Conservation (phyloP, 306 rosid genomes). For the Luffa acutangula region DNA sequence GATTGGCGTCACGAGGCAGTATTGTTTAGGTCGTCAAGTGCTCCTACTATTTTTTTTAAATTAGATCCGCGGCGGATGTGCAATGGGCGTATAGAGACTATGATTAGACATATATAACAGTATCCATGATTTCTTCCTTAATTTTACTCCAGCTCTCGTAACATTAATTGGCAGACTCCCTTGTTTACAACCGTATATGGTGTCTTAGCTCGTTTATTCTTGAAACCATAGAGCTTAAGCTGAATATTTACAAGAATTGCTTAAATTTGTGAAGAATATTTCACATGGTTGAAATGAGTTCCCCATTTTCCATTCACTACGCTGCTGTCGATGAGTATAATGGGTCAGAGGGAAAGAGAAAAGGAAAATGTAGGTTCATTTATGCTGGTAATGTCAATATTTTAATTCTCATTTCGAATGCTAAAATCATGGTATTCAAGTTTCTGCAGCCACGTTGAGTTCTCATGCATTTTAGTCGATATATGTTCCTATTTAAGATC, state of each 20-base stretch:
- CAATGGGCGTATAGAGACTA: background rate
- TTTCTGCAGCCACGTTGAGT: background rate
- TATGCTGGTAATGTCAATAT: background rate
- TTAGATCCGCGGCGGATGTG: background rate
- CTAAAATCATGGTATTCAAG: background rate
- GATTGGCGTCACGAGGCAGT: background rate
- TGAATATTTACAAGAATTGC: background rate
- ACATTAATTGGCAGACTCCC: background rate
- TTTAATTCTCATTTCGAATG: background rate
- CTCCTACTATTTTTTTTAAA: background rate
- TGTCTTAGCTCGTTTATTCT: background rate
- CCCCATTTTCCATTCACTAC: background rate
- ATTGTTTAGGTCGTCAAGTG: background rate
- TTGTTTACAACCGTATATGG: background rate
- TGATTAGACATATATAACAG: background rate
- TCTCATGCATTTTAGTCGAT: background rate
- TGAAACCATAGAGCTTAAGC: background rate
- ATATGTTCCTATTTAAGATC: background rate
- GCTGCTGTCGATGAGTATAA: background rate
- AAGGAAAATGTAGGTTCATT: background rate
- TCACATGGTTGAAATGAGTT: background rate
- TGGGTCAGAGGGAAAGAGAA: background rate
- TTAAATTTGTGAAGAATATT: background rate
- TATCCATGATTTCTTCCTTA: background rate
- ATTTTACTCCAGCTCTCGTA: background rate